phyloP scores from a whole-genome alignment of 164 flowering plant species.

The Cinnamomum micranthum region DNA sequence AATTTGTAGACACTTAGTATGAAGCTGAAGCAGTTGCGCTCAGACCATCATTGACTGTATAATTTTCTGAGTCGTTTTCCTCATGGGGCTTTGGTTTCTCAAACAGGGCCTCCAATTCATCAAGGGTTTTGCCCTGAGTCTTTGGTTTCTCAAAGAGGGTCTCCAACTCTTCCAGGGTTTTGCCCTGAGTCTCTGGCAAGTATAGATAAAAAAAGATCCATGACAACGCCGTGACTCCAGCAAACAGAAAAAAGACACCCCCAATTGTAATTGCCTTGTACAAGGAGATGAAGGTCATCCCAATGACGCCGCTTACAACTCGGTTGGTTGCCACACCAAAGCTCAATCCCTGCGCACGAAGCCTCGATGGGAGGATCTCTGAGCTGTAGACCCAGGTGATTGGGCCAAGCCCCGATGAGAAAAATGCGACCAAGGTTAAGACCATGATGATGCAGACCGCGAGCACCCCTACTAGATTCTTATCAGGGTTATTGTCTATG shows the following conservation, averaged over 20 bases:
- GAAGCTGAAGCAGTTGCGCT: no score
- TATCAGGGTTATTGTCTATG: slow-evolving; percentile 28
- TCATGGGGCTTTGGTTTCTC: no score
- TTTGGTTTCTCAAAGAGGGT: slow-evolving; percentile 26
- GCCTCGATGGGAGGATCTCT: slow-evolving; percentile 54
- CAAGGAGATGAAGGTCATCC: slow-evolving; percentile 48
- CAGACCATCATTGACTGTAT: no score
- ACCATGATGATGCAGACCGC: slow-evolving; percentile 31
- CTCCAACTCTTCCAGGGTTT: slow-evolving; percentile 53
- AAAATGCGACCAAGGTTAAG: slow-evolving; percentile 35
- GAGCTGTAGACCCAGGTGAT: slow-evolving; percentile 71
- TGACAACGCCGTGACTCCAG: slow-evolving; percentile 32
- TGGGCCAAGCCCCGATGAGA: slow-evolving; percentile 75
- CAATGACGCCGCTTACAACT: slow-evolving; percentile 41
- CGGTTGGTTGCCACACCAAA: slow-evolving; percentile 52
- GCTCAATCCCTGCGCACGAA: slow-evolving; percentile 52
- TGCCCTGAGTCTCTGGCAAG: slow-evolving; percentile 62
- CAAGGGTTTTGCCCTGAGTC: no score
- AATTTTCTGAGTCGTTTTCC: no score
- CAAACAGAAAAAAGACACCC: slow-evolving; percentile 50
- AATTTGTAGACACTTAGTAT: no score
- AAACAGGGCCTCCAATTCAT: no score
- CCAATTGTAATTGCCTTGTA: slow-evolving; percentile 41
- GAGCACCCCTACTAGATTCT: slow-evolving; percentile 39
- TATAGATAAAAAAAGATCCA: slow-evolving; percentile 43